A percentile compares a stretch with the other conserved stretches of the same genome.
Evolutionary conservation across 2,329 filamentous ascomycete species (phyloP).

Genomic region (Beauveria australis): DNA sequence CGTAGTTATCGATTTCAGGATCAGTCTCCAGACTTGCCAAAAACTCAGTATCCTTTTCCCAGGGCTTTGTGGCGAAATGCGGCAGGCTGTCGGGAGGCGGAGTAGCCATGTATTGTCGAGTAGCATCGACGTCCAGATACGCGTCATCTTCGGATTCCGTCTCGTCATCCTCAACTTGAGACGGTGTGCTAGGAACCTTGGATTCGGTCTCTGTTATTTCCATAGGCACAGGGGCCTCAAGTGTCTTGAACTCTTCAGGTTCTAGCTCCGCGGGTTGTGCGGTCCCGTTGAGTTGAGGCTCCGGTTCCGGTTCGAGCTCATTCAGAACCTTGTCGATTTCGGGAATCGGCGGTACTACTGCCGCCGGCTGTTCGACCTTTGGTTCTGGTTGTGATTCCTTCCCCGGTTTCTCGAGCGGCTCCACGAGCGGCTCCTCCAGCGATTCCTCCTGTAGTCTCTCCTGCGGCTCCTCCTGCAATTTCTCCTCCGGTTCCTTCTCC

Average conservation of each 20-base stretch:
- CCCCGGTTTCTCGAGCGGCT: not conserved
- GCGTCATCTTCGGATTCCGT: conserved; percentile 48
- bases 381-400: not conserved
- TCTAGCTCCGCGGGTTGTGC: not conserved
- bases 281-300: not conserved
- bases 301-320: not conserved
- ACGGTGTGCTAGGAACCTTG: conserved; percentile 38
- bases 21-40: conserved; percentile 33
- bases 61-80: conserved; percentile 35
- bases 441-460: not conserved
- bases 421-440: not conserved
- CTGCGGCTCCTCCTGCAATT: not conserved
- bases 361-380: not conserved
- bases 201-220: conserved; percentile 24
- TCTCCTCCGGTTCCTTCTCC: not conserved
- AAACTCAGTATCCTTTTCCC: conserved; percentile 40
- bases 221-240: conserved; percentile 13
- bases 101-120: conserved; percentile 44
- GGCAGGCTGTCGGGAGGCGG: conserved; percentile 48
- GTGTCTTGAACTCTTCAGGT: not conserved
- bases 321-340: not conserved
- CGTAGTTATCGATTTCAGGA: conserved; percentile 34
- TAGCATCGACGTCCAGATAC: conserved; percentile 38
- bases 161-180: conserved; percentile 41
- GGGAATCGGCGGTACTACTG: not conserved